Percentiles rank a stretch among this genome's conserved stretches.
phyloP scores from a whole-genome alignment of 2,329 filamentous ascomycete species.

The Fusarium napiforme region DNA sequence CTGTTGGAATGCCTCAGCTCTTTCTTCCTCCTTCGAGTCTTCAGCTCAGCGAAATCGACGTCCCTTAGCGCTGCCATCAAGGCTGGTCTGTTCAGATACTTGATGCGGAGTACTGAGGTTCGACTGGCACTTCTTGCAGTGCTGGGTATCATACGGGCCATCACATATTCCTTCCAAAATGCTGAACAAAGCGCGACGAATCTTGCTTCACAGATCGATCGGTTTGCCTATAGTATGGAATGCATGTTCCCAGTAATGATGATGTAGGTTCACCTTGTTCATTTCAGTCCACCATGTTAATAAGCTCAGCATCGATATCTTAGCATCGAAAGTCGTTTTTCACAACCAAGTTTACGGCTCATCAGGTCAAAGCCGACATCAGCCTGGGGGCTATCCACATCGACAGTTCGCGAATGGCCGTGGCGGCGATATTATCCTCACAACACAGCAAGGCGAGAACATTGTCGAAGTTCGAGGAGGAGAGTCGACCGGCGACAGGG shows the following conservation, averaged over 20 bases:
- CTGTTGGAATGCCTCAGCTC: slow-evolving; percentile 54
- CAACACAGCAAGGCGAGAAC: slow-evolving; percentile 37
- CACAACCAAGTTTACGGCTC: slow-evolving; percentile 41
- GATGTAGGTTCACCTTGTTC: slow-evolving; percentile 45
- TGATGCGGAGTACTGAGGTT: slow-evolving; percentile 55
- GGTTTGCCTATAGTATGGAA: slow-evolving; percentile 55
- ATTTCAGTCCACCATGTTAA: not conserved
- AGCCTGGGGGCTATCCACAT: slow-evolving; percentile 10
- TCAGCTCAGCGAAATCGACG: slow-evolving; percentile 47
- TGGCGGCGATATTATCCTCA: slow-evolving; percentile 29
- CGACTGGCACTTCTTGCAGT: slow-evolving; percentile 52
- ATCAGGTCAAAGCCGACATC: slow-evolving; percentile 28
- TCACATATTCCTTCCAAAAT: slow-evolving; percentile 55
- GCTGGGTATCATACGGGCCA: slow-evolving; percentile 52
- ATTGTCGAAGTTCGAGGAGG: slow-evolving; percentile 39
- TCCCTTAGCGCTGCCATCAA: slow-evolving; percentile 45
- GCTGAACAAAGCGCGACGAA: slow-evolving; percentile 51
- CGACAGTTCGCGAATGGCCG: slow-evolving; percentile 20
- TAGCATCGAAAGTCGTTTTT: slow-evolving; percentile 49
- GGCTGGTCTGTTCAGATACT: slow-evolving; percentile 52
- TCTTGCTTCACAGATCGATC: slow-evolving; percentile 52
- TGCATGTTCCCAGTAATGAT: slow-evolving; percentile 56
- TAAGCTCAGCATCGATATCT: slow-evolving; percentile 46
- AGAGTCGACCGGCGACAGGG: slow-evolving; percentile 2
- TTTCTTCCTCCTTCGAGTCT: slow-evolving; percentile 53